Percentiles rank a stretch among this genome's conserved stretches.
Conservation (phyloP, 2,329 filamentous ascomycete species). For the Xylogone sp. region DNA sequence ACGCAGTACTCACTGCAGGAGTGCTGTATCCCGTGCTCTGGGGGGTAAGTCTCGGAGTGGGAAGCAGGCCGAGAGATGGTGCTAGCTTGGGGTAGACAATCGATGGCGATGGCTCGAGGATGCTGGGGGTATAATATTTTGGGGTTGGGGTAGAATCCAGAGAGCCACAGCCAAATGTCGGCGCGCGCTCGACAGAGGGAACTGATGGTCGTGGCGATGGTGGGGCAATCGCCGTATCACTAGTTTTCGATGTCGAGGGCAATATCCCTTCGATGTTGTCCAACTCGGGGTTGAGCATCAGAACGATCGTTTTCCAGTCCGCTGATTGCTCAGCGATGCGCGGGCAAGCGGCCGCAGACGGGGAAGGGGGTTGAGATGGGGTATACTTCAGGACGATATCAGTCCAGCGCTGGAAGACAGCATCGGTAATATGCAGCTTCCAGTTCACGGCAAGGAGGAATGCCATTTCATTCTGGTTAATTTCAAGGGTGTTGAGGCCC, state of each 20-base stretch:
- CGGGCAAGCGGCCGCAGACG: conserved; percentile 32
- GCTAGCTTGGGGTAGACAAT: conserved; percentile 42
- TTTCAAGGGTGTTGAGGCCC: conserved; percentile 86
- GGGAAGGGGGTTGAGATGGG: conserved; percentile 49
- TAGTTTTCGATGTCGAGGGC: conserved; percentile 23
- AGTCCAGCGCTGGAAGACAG: conserved; percentile 88
- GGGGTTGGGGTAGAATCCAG: conserved; percentile 35
- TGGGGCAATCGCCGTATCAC: conserved; percentile 15
- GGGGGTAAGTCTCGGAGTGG: conserved; percentile 56
- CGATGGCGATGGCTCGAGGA: conserved; percentile 48
- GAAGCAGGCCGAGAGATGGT: conserved; percentile 51
- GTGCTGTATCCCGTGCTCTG: conserved; percentile 53
- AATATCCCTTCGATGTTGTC: conserved; percentile 55
- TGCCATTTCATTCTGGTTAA: conserved; percentile 93
- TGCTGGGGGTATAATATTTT: conserved; percentile 37
- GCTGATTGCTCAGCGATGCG: conserved; percentile 20
- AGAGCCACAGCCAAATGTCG: conserved; percentile 33
- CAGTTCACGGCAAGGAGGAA: conserved; percentile 89
- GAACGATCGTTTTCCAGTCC: conserved; percentile 57
- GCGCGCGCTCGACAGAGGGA: conserved; percentile 34
- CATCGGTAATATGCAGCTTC: conserved; percentile 90
- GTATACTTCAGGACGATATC: conserved; percentile 86
- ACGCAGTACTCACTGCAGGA: conserved; percentile 54
- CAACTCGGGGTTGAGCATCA: conserved; percentile 52
- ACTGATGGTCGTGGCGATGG: conserved; percentile 32